Evolutionary conservation across 2,329 filamentous ascomycete genomes (phyloP).

Genomic region (Arthrobotrys entomopaga): DNA sequence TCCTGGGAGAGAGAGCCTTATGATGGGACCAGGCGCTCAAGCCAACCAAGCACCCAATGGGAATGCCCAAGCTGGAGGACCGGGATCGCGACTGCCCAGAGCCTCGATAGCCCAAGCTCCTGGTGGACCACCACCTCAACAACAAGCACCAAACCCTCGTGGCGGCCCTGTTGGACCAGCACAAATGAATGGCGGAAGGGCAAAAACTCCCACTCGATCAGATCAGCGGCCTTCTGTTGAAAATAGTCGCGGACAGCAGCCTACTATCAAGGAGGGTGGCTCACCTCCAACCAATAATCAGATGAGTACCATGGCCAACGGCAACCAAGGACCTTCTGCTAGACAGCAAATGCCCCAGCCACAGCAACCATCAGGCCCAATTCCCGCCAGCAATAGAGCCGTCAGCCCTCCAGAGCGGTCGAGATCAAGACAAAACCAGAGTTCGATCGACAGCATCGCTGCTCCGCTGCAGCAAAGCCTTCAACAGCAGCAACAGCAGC

Average conservation of each 20-base stretch:
- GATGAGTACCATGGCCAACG: conserved; percentile 23
- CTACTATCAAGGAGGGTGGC: conserved; percentile 27
- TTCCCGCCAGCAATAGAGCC: conserved; percentile 21
- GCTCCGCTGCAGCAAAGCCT: conserved; percentile 34
- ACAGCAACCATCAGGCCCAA: conserved; percentile 27
- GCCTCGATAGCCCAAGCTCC: conserved; percentile 71
- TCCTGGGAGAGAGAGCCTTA: conserved; percentile 54
- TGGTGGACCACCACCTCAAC: conserved; percentile 72
- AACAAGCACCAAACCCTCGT: conserved; percentile 71
- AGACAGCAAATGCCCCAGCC: not conserved
- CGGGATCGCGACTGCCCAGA: conserved; percentile 69
- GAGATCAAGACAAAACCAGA: conserved; percentile 56
- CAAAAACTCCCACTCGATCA: conserved; percentile 66
- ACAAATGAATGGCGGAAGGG: conserved; percentile 60
- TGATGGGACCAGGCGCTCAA: conserved; percentile 47
- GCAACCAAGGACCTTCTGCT: conserved; percentile 28
- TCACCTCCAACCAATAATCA: conserved; percentile 54
- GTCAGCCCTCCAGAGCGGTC: conserved; percentile 55
- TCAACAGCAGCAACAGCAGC: conserved; percentile 44
- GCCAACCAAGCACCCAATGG: conserved; percentile 61
- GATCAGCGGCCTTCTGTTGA: conserved; percentile 64
- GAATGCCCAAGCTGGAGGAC: conserved; percentile 57
- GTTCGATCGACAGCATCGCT: conserved; percentile 44
- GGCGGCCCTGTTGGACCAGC: conserved; percentile 47
- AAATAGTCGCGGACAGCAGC: conserved; percentile 56